phyloP scores from a whole-genome alignment of 768 basidiomycete genomes.

The Pisolithus albus region DNA sequence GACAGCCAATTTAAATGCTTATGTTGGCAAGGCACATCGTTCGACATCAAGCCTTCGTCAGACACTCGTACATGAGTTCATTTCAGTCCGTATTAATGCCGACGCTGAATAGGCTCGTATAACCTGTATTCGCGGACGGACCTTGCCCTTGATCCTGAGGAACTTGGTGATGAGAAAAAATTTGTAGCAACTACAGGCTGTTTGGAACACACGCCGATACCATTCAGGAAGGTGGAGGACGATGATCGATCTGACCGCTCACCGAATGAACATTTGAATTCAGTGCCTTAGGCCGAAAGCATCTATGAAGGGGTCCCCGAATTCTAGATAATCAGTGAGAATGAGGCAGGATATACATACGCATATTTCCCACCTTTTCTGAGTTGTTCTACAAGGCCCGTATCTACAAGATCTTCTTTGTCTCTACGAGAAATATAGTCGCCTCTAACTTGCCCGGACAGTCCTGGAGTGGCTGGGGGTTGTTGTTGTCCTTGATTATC shows the following conservation, averaged over 20 bases:
- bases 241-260: neutral
- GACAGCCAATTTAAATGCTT: too few relatives aligned
- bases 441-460: constrained; percentile 22
- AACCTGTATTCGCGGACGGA: too few relatives aligned
- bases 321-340: neutral
- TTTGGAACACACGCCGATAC: neutral
- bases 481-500: constrained; percentile 19
- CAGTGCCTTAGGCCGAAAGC: constrained; percentile 1
- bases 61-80: too few relatives aligned
- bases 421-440: constrained; percentile 42
- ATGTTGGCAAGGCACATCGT: too few relatives aligned
- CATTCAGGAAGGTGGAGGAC: neutral
- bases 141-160: too few relatives aligned
- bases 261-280: neutral
- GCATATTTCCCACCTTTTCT: constrained; percentile 40
- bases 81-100: too few relatives aligned
- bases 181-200: too few relatives aligned
- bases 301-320: constrained; percentile 44
- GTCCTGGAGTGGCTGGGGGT: constrained; percentile 8
- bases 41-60: too few relatives aligned
- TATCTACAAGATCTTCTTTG: constrained; percentile 51
- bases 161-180: too few relatives aligned
- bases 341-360: neutral
- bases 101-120: too few relatives aligned
- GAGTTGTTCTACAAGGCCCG: constrained; percentile 42